Evolutionary conservation across 2,329 filamentous ascomycete genomes (phyloP).

Genomic region (Seiridium unicorne): DNA sequence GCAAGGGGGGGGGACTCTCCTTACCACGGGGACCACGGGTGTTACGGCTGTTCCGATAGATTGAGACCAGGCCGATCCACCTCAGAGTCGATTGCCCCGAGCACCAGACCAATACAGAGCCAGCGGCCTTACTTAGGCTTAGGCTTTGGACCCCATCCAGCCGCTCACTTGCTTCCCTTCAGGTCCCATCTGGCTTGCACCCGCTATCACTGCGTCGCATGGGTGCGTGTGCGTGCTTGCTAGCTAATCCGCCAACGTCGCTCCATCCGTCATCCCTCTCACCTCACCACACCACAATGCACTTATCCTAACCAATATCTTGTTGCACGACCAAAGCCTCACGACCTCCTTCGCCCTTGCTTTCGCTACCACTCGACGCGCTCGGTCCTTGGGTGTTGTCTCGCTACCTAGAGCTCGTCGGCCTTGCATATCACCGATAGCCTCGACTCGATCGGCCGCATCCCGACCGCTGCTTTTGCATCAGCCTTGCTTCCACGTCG

Average conservation of each 20-base stretch:
- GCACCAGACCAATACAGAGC: no score
- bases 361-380: neutral
- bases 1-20: neutral
- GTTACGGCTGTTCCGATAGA: constrained; percentile 3
- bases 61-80: neutral
- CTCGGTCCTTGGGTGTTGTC: neutral
- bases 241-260: neutral
- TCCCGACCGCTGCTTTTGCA: neutral
- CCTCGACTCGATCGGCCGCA: neutral
- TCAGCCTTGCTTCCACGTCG: neutral
- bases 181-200: neutral
- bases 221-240: neutral
- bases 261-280: neutral
- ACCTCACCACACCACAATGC: neutral
- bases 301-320: neutral
- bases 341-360: neutral
- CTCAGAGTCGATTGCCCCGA: neutral
- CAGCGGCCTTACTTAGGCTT: neutral
- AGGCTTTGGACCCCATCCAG: neutral
- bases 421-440: neutral
- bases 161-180: neutral
- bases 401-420: neutral
- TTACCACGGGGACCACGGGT: neutral
- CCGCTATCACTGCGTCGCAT: neutral
- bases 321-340: neutral